Base-by-base conservation (phyloP, 768 basidiomycete genomes). In the Chalciporus pseudorubinellus region DNA sequence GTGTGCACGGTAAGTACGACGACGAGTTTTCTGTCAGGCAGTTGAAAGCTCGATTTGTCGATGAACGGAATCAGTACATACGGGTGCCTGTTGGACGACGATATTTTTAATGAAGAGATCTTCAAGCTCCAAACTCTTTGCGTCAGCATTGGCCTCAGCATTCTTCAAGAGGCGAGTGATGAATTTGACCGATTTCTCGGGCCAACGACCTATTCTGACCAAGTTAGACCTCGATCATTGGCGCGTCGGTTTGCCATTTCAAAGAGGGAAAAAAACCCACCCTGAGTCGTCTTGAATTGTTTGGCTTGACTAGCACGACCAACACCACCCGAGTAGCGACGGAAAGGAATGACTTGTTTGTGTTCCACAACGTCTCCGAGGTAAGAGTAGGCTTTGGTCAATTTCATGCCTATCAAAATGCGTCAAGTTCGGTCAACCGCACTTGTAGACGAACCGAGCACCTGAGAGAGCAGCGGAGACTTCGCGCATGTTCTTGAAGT, bases 401-500 rank as follows among this genome's bases (percentile, higher is more conserved):
- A 79, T 70, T 90, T 91, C 74, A 95, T 76, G 68, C 97, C 94
- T 95, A 33, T 42, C 46, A 11, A 31, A 21, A 21, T 7, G 11
- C n/a, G 18, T 58, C 49, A 50, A 47, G 51, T 40, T 45, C 6
- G 19, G 20, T 24, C n/a, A 44, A 41, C 28, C 9, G 33, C 13
- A 26, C 0, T 6, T 19, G 41, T 21, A 31, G 19, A 52, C 52
- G 16, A n/a, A 16, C 1, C 6, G 34, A 34, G 38, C 59, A 92
- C 94, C 95, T 59, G 86, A 82, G 58, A 98, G 78, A 60, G 90
- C 93, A 59, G 95, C 95, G 46, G 91, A 95, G 50, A 98, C 97
- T 76, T 99, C 97, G 58, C 92, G 87, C 92, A 97, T 98, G 84
- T 98, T 99, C 88, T 99, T 99, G 86, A 97, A 99, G 79, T 98